Base-by-base conservation (phyloP, 1,284 basidiomycete species). In the Papiliotrema flavescens region DNA sequence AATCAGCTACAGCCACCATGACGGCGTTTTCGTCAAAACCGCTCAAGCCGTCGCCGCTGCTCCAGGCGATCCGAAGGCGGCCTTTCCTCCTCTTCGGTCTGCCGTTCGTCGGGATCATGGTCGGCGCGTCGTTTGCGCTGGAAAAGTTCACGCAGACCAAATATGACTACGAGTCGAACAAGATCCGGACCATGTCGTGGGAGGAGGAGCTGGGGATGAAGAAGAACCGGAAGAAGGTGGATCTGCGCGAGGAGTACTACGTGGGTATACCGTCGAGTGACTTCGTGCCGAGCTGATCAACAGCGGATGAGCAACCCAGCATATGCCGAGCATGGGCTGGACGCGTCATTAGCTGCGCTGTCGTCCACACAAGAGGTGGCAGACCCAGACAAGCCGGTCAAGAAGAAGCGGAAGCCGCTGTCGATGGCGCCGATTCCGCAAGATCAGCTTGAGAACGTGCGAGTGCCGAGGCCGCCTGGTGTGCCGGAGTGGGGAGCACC, bases 221-320 rank as follows among this genome's bases (percentile, higher is more conserved):
- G 62, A 85, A 83, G 76, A 83, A 86, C 47, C 81, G 89, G 74
- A 89, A 88, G 78, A 88, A 85, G 78, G 85, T 98, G 56, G 93
- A 98, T 74, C 87, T 97, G 23, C 79, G 90, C 47, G 94, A 97
- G 74, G 95, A 97, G 73, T 98, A 98, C 77, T 98, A 88, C 71
- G 91, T 94, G 78, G 75, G 90, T 85, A 39, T 17, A 24, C 41
- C 11, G 43, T 45, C 7, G 2, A 34, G 14, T 35, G 17, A 5
- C n/a, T 22, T 24, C 6, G 36, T 24, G 34, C 42, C 17, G 43
- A 42, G 52, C 52, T 34, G 15, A 23, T 17, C 13, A 7, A 22
- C 50, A 55, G 53, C 28, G 42, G 35, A 23, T 55, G 14, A 55
- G 35, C 48, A 55, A 55, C 28, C 53, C 53, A 3, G 51, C 17